Evolutionary conservation across 257 asterid genomes (phyloP), one percentile per base, ranked within the genome.

Genomic region (Linaria vulgaris): DNA sequence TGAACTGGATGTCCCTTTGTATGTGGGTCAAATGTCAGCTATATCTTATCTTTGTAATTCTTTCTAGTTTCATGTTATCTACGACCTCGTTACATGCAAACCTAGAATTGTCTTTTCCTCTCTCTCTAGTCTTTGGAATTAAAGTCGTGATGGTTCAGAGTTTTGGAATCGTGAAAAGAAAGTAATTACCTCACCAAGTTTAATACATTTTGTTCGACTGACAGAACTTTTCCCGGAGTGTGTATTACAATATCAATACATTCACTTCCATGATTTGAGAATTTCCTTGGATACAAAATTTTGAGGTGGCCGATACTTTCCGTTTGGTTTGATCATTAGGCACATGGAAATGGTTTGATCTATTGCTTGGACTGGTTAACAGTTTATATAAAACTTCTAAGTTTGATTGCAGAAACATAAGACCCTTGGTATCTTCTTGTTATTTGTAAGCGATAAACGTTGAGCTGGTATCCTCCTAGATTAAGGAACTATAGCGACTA

Each of bases 341-440:
- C 39, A 17, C 50, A 9, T 34, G 23, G 20, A 39, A 48, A 30
- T 37, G 39, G 21, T 30, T 68, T 57, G 51, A 57, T 21, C 31
- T 34, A 31, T 21, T 46, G 41, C 20, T 67, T 37, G 47, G 59
- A 22, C 22, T 67, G 31, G 9, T 57, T 34, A 34, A 34, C 41
- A 38, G 39, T 22, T 37, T 24, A 56, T 57, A 3, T 24, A 5
- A 66, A 31, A 9, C 16, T 9, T 45, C 24, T 5, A n/a, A 37
- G 30, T 19, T 37, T 34, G 30, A 39, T 16, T 25, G 16, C 19
- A 58, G 50, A 22, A 25, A 21, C 27, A 55, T 55, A 38, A 55
- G 14, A 34, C 43, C 65, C 65, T 59, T 41, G 15, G 14, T 14
- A 48, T n/a, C n/a, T n/a, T n/a, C n/a, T n/a, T n/a, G n/a, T 27